A percentile compares a stretch with the other conserved stretches of the same genome.
phyloP scores from a whole-genome alignment of 345 rosid genomes.

The Corchorus olitorius region DNA sequence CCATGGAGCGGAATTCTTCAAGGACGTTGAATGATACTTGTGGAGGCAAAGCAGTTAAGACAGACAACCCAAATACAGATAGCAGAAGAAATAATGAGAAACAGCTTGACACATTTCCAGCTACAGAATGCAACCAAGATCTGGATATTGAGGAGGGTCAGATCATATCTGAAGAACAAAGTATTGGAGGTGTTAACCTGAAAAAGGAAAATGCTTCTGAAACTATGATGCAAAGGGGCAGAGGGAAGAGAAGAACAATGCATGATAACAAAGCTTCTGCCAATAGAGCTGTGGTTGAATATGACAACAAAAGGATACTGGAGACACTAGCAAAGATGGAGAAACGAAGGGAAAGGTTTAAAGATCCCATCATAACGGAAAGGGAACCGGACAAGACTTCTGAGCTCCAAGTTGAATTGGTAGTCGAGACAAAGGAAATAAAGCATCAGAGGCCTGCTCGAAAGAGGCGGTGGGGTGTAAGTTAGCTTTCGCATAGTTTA shows the following conservation, averaged over 20 bases:
- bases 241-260: conserved; percentile 16
- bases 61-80: conserved; percentile 3
- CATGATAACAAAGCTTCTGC: conserved; percentile 17
- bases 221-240: conserved; percentile 9
- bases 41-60: conserved; percentile 16
- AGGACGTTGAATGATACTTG: conserved; percentile 22
- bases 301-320: conserved; percentile 39
- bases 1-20: conserved; percentile 20
- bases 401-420: conserved; percentile 25
- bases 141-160: conserved; percentile 62
- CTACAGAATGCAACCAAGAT: conserved; percentile 21
- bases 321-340: conserved; percentile 67
- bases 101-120: conserved; percentile 24
- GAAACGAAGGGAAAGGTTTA: conserved; percentile 66
- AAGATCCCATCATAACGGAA: conserved; percentile 31
- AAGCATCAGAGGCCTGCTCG: conserved; percentile 49
- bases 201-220: conserved; percentile 26
- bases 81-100: conserved; percentile 21
- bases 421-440: conserved; percentile 27
- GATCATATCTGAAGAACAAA: conserved; percentile 43
- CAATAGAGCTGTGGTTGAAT: conserved; percentile 19
- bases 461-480: conserved; percentile 64
- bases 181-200: background rate
- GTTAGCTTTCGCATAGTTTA: conserved; percentile 16
- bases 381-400: conserved; percentile 26